Base-by-base conservation (phyloP, 805 yeast genomes). In the Clavispora carvajalis region DNA sequence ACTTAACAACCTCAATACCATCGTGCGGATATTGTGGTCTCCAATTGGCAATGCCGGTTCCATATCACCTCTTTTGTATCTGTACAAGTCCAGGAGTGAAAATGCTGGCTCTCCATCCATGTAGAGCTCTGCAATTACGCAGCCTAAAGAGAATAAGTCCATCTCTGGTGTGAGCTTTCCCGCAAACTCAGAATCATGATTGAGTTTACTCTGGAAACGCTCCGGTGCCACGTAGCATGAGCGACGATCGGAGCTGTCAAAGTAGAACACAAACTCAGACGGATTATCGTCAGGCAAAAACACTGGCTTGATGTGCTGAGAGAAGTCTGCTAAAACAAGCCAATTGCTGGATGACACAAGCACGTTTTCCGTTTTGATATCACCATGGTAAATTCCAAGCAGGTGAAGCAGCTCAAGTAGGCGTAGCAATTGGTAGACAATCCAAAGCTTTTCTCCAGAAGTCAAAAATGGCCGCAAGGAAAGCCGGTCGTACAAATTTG, bases 151-250 rank as follows among this genome's bases (percentile, higher is more conserved):
- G 57, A 86, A 86, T 18, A 91, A 67, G 60, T 93, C 99, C 93
- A 86, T 85, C 36, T 75, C 74, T 21, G 69, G 67, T 1, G 80
- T 73, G 22, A 85, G 57, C 11, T 49, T n/a, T n/a, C n/a, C n/a
- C n/a, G n/a, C n/a, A n/a, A n/a, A n/a, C n/a, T n/a, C n/a, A n/a
- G n/a, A n/a, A 25, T 52, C 58, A 19, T 42, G 44, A 13, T 49
- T 51, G 2, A 59, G 46, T 35, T 65, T 57, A 30, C 45, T 63
- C 51, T 53, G 69, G 53, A 93, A 91, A 48, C 99, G 67, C 58
- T 93, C 99, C 0, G 99, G 99, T 0, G 99, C 98, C 33, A 93
- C 60, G 59, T 91, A 91, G 60, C 99, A 93, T 2, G 79, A 76
- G 52, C 96, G 73, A 48, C 97, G 71, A 56, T 79, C 86, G 2